Base-by-base conservation (phyloP, 768 basidiomycete genomes). In the Boletus fagicola region DNA sequence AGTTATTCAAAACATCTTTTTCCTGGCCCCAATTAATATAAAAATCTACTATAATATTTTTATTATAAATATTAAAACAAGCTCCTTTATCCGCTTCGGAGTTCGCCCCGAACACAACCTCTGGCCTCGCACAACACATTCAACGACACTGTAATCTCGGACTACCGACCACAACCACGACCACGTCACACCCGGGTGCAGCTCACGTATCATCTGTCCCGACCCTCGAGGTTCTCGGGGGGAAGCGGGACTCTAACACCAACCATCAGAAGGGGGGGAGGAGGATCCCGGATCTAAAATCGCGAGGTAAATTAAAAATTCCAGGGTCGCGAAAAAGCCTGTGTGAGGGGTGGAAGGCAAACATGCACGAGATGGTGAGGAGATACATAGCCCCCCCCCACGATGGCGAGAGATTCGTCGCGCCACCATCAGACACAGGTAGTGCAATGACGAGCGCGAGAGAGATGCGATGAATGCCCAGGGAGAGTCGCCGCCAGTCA, bases 341-440 rank as follows among this genome's bases (percentile, higher is more conserved):
- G 36, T 52, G 55, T 42, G 35, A 35, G 44, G n/a, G 4, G 10
- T 39, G 53, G 49, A 40, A 42, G 49, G 33, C 79, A 52, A 91
- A 62, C 90, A 95, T 92, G 58, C 78, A 85, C 12, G 83, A 83
- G 20, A 92, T 74, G 18, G 86, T 87, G 60, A 96, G 66, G 49
- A 89, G 76, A 58, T 76, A 78, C 75, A 84, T 72, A 60, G 80
- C n/a, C n/a, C n/a, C n/a, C 80, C 46, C 86, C 86, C n/a, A 87
- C 77, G 20, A 77, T 79, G 0, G 88, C 87, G 15, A 86, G 82
- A 49, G 90, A 89, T 57, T 85, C 78, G 62, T 94, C 77, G 38
- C 76, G 74, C 94, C 95, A 98, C 82, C 95, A 87, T 83, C 87
- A 96, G 18, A 87, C 84, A 46, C 86, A 88, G 1, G 93, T 94